phyloP scores from a whole-genome alignment of 108 stramenopile genomes.

The Halocafeteria seosinensis region DNA sequence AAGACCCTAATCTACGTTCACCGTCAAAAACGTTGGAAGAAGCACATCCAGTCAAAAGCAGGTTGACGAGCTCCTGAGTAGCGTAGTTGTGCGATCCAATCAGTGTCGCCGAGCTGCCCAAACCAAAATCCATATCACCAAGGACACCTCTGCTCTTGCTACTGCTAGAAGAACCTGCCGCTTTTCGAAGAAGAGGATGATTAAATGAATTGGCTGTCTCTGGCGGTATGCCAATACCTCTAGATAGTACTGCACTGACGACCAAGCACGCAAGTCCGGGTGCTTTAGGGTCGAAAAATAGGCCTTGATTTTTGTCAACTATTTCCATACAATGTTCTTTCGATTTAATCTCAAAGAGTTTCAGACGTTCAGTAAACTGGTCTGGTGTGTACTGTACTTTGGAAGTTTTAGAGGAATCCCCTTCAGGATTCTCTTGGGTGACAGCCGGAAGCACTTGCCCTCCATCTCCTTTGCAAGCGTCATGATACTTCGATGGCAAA shows the following conservation, averaged over 20 bases:
- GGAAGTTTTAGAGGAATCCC: background rate
- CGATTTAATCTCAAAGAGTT: too few species aligned
- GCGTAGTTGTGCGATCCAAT: constrained; percentile 32
- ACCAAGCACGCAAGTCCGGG: background rate
- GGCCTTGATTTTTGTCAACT: background rate
- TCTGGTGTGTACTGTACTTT: background rate
- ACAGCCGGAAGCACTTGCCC: background rate
- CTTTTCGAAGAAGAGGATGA: constrained; percentile 20
- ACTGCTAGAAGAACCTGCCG: constrained; percentile 9
- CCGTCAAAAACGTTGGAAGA: constrained; percentile 31
- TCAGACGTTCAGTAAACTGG: background rate
- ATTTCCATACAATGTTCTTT: background rate
- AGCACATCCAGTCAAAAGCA: constrained; percentile 25
- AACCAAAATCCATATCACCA: constrained; percentile 17
- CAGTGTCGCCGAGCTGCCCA: constrained; percentile 7
- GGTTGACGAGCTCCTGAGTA: constrained; percentile 36
- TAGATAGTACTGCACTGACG: background rate
- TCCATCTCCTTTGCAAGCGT: background rate
- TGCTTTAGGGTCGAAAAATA: background rate
- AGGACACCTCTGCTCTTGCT: too few species aligned
- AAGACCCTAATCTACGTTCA: background rate
- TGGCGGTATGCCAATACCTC: background rate
- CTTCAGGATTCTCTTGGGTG: background rate
- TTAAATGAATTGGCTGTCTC: background rate
- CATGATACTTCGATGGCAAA: too few species aligned